These are phyloP conservation scores for Gardenia jasminoides DNA, from an alignment of 257 asterid genomes.

Conservation along the genomic window DNA sequence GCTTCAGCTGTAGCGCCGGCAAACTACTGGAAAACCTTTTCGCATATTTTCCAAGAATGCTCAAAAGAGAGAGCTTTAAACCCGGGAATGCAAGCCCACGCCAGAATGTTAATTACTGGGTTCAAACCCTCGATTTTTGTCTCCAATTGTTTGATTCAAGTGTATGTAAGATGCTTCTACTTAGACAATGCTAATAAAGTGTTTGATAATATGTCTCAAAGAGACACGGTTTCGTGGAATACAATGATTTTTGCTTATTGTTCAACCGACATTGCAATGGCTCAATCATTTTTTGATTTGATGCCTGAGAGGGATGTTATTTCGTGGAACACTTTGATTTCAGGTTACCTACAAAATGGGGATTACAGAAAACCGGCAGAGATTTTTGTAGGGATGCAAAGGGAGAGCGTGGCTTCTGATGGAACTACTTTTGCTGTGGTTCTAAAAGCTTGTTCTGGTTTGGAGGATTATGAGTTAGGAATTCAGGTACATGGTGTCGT, in stretches of 20 bases:
- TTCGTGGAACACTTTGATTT: conserved; percentile 84
- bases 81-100: conserved; percentile 73
- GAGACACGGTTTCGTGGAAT: conserved; percentile 71
- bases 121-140: conserved; percentile 76
- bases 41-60: conserved; percentile 69
- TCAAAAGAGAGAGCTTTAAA: conserved; percentile 42
- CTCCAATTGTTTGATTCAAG: conserved; percentile 66
- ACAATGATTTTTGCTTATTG: conserved; percentile 70
- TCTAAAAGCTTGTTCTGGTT: conserved; percentile 58
- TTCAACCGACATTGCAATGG: conserved; percentile 39
- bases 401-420: conserved; percentile 54
- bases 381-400: conserved; percentile 55
- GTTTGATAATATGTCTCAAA: conserved; percentile 67
- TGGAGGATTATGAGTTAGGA: conserved; percentile 49
- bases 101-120: conserved; percentile 60
- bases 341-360: conserved; percentile 71
- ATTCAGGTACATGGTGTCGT: conserved; percentile 63
- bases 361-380: conserved; percentile 39
- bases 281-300: conserved; percentile 44
- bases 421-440: conserved; percentile 65
- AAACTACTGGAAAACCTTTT: conserved; percentile 49
- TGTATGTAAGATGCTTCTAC: conserved; percentile 52
- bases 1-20: conserved; percentile 31
- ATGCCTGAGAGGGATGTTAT: conserved; percentile 76
- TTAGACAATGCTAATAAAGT: conserved; percentile 51